Conservation (phyloP, 768 basidiomycete species). For the Inosperma sp. region DNA sequence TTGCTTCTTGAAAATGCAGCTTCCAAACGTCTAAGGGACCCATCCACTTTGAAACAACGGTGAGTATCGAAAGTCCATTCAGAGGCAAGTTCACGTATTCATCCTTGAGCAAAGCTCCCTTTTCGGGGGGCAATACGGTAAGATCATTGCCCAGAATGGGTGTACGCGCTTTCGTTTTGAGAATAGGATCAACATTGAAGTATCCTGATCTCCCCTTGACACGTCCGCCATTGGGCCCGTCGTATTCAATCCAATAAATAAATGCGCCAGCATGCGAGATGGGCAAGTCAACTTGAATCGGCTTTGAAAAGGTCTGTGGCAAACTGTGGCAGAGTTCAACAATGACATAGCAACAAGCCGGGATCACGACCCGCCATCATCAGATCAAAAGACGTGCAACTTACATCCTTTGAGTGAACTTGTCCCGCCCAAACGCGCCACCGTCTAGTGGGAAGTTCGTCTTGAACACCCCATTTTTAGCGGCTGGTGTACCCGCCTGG, state of each 20-base stretch:
- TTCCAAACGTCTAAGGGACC: conserved; percentile 76
- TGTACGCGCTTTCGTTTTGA: conserved; percentile 68
- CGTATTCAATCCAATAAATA: conserved; percentile 92
- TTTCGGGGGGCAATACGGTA: conserved; percentile 45
- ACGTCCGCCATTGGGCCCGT: conserved; percentile 56
- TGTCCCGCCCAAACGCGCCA: conserved; percentile 72
- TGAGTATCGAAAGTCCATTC: conserved; percentile 84
- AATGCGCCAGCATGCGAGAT: conserved; percentile 97
- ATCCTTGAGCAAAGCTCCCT: conserved; percentile 50
- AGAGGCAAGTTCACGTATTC: conserved; percentile 69
- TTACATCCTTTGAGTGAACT: conserved; percentile 71
- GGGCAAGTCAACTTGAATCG: conserved; percentile 90
- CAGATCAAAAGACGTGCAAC: too few relatives aligned
- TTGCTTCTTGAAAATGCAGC: conserved; percentile 75
- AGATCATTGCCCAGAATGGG: conserved; percentile 61
- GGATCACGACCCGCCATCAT: conserved; percentile 8
- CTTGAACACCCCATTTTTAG: conserved; percentile 87
- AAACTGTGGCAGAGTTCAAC: conserved; percentile 44
- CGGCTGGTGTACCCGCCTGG: conserved; percentile 87
- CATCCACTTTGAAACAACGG: conserved; percentile 98
- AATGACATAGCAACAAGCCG: too few relatives aligned
- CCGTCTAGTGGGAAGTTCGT: conserved; percentile 97
- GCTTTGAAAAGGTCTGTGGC: conserved; percentile 81
- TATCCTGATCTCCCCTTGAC: conserved; percentile 84
- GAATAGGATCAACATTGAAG: conserved; percentile 93